phyloP scores from a whole-genome alignment of 805 yeast species.

The Teunomyces cretensis region DNA sequence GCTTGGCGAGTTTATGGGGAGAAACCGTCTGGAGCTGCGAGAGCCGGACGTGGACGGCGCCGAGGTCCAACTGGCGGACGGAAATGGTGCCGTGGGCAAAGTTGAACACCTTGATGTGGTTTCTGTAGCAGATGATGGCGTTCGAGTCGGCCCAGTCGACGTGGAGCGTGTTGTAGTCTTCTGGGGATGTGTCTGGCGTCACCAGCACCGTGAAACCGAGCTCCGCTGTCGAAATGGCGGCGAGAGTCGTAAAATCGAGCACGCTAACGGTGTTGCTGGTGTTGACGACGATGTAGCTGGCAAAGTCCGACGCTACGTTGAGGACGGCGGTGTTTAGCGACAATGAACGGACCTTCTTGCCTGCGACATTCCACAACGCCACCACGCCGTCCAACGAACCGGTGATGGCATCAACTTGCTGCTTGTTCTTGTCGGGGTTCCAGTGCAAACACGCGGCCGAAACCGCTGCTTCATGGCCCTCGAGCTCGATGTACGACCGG shows the following conservation, averaged over 20 bases:
- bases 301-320: slow-evolving; percentile 28
- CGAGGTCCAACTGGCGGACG: slow-evolving; percentile 8
- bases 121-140: slow-evolving; percentile 22
- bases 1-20: slow-evolving; percentile 4
- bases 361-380: slow-evolving; percentile 25
- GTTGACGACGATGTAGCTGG: slow-evolving; percentile 19
- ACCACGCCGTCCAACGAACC: slow-evolving; percentile 24
- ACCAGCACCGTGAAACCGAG: slow-evolving; percentile 16
- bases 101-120: slow-evolving; percentile 23
- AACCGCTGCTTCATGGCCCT: slow-evolving; percentile 10
- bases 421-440: slow-evolving; percentile 22
- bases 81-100: slow-evolving; percentile 10
- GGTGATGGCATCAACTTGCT: slow-evolving; percentile 25
- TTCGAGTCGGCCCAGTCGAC: slow-evolving; percentile 34
- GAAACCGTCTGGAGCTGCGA: slow-evolving; percentile 19
- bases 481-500: slow-evolving; percentile 19
- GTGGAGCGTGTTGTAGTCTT: slow-evolving; percentile 18
- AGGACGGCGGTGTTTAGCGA: slow-evolving; percentile 12
- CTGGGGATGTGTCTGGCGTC: slow-evolving; percentile 9
- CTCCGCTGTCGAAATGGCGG: slow-evolving; percentile 9
- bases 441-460: slow-evolving; percentile 19
- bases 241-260: slow-evolving; percentile 15
- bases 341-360: slow-evolving; percentile 12
- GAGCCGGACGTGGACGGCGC: slow-evolving; percentile 13
- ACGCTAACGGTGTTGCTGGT: slow-evolving; percentile 16